Evolutionary conservation across 78 protist genomes (phyloP), one percentile per base, ranked within the genome.

Genomic region (Creolimax fragrantissima): DNA sequence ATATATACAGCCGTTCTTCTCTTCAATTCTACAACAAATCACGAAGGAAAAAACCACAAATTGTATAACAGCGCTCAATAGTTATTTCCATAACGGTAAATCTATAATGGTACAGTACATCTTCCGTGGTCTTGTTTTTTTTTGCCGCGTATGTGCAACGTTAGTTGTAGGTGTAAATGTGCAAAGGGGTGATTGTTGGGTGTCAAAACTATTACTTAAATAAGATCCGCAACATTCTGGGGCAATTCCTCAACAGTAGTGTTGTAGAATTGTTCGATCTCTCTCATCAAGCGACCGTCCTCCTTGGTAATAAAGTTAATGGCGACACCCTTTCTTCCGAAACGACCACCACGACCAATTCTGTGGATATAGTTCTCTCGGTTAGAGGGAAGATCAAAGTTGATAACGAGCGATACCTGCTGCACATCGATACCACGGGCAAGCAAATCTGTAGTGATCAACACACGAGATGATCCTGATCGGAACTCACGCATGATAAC

Each of bases 361-460:
- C 98, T 88, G 93, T 98, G 99, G 92, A 99, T 97, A 97, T 99
- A 99, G 92, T 95, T 95, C 97, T 99, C 99, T n/a, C 97, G 93
- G 93, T 96, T 96, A 94, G 90, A 88, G 92, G 99, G 99, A n/a
- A 99, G 93, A 93, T 99, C 99, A 93, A 95, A 99, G 98, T 98
- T 97, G 93, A 99, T 96, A 58, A 98, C 99, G 44, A 99, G 96
- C 11, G 99, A 97, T 2, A 99, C 99, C 94, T 97, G 99, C 94
- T 96, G 98, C 81, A 99, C 99, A 93, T 99, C 99, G 66, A 99
- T 97, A 85, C 99, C 99, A 32, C 99, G 96, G 43, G 99, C 99
- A 35, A 97, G 94, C 35, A 99, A 92, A 93, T 99, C 99, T 90
- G 99, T 99, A 85, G 99, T 96, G 96, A 99, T 98, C 94, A 99